A percentile compares a stretch with the other conserved stretches of the same genome.
These are phyloP conservation scores for Xenosphaeropsis pyriputrescens DNA, from an alignment of 2,329 filamentous ascomycete species.

Conservation along the genomic window DNA sequence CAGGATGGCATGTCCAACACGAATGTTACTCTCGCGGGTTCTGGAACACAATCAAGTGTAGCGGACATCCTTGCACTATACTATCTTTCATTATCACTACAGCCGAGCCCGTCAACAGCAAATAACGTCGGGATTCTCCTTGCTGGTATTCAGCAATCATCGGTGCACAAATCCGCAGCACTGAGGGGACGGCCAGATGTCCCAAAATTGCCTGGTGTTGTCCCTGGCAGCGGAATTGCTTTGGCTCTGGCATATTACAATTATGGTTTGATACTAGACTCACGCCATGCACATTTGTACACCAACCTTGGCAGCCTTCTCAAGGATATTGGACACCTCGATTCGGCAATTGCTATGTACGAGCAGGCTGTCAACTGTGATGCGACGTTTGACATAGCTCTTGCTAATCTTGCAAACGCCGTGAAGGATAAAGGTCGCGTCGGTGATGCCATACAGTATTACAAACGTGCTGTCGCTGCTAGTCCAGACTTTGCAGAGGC, in stretches of 20 bases:
- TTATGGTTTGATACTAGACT: conserved; percentile 77
- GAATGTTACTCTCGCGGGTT: conserved; percentile 25
- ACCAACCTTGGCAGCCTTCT: conserved; percentile 91
- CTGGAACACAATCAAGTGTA: conserved; percentile 58
- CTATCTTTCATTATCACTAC: conserved; percentile 85
- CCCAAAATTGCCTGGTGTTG: conserved; percentile 57
- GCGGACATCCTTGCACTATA: conserved; percentile 90
- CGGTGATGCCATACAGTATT: conserved; percentile 82
- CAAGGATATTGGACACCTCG: conserved; percentile 90
- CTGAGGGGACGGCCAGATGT: conserved; percentile 18
- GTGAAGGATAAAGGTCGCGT: conserved; percentile 94
- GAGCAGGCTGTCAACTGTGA: conserved; percentile 88
- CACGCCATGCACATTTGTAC: conserved; percentile 86
- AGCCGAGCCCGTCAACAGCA: conserved; percentile 91
- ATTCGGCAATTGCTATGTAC: conserved; percentile 91
- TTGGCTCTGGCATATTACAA: conserved; percentile 90
- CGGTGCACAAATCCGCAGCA: conserved; percentile 20
- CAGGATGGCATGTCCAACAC: conserved; percentile 80
- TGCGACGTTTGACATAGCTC: conserved; percentile 86
- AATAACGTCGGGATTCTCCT: conserved; percentile 97
- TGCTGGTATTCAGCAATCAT: conserved; percentile 74
- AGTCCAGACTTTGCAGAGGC: conserved; percentile 95
- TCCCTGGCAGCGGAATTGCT: conserved; percentile 73
- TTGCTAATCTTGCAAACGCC: conserved; percentile 93
- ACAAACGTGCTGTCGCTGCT: conserved; percentile 76